Evolutionary conservation across 2,329 filamentous ascomycete genomes (phyloP), one percentile per base, ranked within the genome.

Genomic region (Colletotrichum coccodes): DNA sequence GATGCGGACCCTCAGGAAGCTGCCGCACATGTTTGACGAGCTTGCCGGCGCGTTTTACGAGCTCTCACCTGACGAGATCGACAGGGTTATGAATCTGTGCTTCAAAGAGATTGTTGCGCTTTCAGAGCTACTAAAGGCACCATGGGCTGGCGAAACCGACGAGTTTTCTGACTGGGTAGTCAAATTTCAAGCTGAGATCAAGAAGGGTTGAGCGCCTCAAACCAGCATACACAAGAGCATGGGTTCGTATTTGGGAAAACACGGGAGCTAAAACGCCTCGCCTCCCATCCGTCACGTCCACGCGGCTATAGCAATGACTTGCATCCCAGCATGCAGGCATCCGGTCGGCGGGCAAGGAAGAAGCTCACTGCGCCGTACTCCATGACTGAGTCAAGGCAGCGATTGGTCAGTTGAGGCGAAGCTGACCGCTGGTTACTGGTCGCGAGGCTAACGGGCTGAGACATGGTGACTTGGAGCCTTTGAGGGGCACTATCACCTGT

Each of bases 121-220:
- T 0, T 84, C 87, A 0, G 85, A 88, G 64, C 75, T 91, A 54
- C 79, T 93, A 14, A 81, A 82, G 57, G 81, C 84, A 67, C 84
- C 85, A 23, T 95, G 92, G 92, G 80, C 86, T 3, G 90, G 86
- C 0, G 79, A 86, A 53, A 84, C 87, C 21, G 94, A 97, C 74
- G 93, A 92, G 74, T 97, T 97, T 75, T 92, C 90, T 0, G 83
- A 87, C 18, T 97, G 94, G 94, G 89, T 86, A n/a, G 83, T 82
- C 12, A 87, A 85, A 70, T 90, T 89, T 71, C 84, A 85, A 74
- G 74, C 77, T 36, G 83, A 87, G 71, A 84, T 89, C 16, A 86
- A 84, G 71, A 86, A 85, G 75, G 75, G 71, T 23, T 60, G 63
- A 70, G 38, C 28, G 36, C 36, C 47, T 32, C 49, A 26, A n/a